These are phyloP conservation scores for Pyrenophora tritici-repentis DNA, from an alignment of 2,329 filamentous ascomycete species.

Conservation along the genomic window DNA sequence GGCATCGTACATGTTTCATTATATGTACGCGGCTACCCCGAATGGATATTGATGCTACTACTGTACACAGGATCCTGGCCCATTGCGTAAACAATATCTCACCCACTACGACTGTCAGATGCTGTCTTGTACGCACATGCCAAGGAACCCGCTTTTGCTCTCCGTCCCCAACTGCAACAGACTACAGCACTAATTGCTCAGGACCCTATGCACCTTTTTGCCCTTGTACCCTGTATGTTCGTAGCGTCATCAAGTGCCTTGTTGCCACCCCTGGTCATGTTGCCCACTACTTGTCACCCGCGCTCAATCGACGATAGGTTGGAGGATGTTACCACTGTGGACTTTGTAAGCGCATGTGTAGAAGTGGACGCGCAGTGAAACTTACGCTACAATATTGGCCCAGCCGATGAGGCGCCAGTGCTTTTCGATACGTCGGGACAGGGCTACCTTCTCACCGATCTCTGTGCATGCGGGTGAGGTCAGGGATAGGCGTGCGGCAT, in stretches of 20 bases:
- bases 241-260: conserved; percentile 21
- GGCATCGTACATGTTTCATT: conserved; percentile 29
- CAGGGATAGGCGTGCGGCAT: conserved; percentile 92
- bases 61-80: conserved; percentile 21
- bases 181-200: conserved; percentile 42
- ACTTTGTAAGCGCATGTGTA: conserved; percentile 21
- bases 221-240: conserved; percentile 19
- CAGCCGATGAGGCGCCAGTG: conserved; percentile 72
- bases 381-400: conserved; percentile 52
- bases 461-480: conserved; percentile 96
- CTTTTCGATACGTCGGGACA: conserved; percentile 97
- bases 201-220: conserved; percentile 33
- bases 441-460: conserved; percentile 95
- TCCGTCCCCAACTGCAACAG: conserved; percentile 34
- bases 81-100: conserved; percentile 16
- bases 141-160: conserved; percentile 24
- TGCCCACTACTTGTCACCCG: conserved; percentile 1
- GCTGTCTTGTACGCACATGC: conserved; percentile 23
- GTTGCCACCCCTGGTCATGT: conserved; percentile 11
- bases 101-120: conserved; percentile 19
- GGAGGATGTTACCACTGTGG: conserved; percentile 46
- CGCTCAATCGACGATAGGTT: conserved; percentile 40
- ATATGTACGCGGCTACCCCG: conserved; percentile 24
- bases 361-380: conserved; percentile 13
- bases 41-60: no score